Base-by-base conservation (phyloP, 495 filamentous ascomycete genomes). In the Parachaetomium inaequale region DNA sequence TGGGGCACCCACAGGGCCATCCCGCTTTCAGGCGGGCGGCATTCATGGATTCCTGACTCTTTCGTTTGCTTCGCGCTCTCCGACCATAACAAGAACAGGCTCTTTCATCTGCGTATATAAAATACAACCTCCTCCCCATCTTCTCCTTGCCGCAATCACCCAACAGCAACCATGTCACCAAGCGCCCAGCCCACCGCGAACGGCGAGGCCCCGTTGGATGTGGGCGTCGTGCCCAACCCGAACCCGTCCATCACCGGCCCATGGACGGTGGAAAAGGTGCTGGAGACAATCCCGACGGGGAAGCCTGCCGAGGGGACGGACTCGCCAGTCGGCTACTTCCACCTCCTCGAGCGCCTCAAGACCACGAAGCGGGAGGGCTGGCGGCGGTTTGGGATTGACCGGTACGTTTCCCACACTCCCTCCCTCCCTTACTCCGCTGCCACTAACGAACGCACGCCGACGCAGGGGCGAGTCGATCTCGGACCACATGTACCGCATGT, bases 401-500 rank as follows among this genome's bases (percentile, higher is more conserved):
- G 82, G 81, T 82, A 68, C 54, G 15, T 23, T 19, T 76, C 75
- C 10, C n/a, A 10, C 1, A 46, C 21, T 23, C 32, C 10, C 17
- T 2, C 15, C n/a, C 23, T 19, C 17, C 5, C 8, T 4, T 14
- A 11, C n/a, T 12, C 8, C 49, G 28, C 43, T 51, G n/a, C 11
- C 17, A 7, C 61, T 69, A 43, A 68, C 55, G 32, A 29, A 56
- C 29, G n/a, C 29, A 61, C 46, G 63, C 4, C 14, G 12, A 8
- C 49, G 32, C 52, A 77, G 74, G 25, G 81, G 81, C 62, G 94
- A 98, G 75, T 94, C 90, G 1, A 96, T 98, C 73, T 83, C 91
- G 28, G 94, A 98, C 76, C 94, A 98, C 80, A 98, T 98, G 94
- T 98, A 98, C 76, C 91, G 94, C 70, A 98, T 98, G 94, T 91